Percentiles rank a stretch among this genome's conserved stretches.
phyloP scores from a whole-genome alignment of 2,329 filamentous ascomycete genomes.

The Albifimbria verrucaria region DNA sequence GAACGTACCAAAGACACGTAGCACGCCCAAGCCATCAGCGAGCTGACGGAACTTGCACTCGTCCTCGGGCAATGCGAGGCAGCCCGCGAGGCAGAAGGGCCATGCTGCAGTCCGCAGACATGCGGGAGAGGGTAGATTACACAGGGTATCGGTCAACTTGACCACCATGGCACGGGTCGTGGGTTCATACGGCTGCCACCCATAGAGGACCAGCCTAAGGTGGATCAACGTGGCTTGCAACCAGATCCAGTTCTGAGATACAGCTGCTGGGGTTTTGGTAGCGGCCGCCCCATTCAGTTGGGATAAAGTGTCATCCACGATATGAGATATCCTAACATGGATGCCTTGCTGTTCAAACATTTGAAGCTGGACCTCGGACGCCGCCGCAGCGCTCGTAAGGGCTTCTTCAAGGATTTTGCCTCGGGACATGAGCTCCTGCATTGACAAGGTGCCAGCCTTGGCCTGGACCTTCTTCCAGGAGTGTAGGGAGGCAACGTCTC shows the following conservation, averaged over 20 bases:
- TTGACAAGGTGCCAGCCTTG: slow-evolving; percentile 39
- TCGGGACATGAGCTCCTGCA: slow-evolving; percentile 41
- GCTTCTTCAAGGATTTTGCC: slow-evolving; percentile 37
- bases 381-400: slow-evolving; percentile 28
- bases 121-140: slow-evolving; percentile 23
- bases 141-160: slow-evolving; percentile 31
- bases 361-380: slow-evolving; percentile 21
- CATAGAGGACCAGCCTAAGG: slow-evolving; percentile 44
- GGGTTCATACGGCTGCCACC: slow-evolving; percentile 45
- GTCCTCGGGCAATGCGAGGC: slow-evolving; percentile 34
- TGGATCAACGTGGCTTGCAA: slow-evolving; percentile 45
- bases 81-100: slow-evolving; percentile 40
- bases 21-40: slow-evolving; percentile 35
- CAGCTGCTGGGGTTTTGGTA: not conserved
- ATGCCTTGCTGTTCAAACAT: not conserved
- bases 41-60: slow-evolving; percentile 40
- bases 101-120: slow-evolving; percentile 34
- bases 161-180: slow-evolving; percentile 35
- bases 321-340: slow-evolving; percentile 1
- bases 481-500: slow-evolving; percentile 50
- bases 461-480: slow-evolving; percentile 52
- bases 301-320: slow-evolving; percentile 18
- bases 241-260: slow-evolving; percentile 38
- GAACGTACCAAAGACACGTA: slow-evolving; percentile 43
- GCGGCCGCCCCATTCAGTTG: slow-evolving; percentile 10